Conservation (phyloP, 2,329 filamentous ascomycete genomes). For the Botrytis tulipae region DNA sequence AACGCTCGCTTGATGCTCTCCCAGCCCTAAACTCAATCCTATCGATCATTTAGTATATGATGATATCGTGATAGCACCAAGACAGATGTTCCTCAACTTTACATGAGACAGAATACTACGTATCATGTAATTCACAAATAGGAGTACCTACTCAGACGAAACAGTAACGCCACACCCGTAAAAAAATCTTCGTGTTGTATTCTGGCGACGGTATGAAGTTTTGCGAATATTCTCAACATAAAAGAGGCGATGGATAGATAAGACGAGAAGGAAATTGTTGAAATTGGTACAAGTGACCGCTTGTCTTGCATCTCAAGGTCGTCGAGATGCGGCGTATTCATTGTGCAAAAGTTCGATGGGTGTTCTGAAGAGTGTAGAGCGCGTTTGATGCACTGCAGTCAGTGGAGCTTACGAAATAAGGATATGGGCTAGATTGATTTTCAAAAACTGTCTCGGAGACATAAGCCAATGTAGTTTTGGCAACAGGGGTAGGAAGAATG, state of each 20-base stretch:
- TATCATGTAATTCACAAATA: background rate
- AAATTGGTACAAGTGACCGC: background rate
- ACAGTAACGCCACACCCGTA: too few relatives aligned
- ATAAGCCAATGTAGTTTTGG: background rate
- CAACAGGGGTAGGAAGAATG: background rate
- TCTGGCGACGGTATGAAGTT: too few relatives aligned
- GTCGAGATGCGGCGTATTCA: background rate
- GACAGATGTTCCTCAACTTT: background rate
- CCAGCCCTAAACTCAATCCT: constrained; percentile 24
- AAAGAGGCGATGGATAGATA: too few relatives aligned
- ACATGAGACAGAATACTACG: background rate
- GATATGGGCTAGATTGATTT: rapidly evolving
- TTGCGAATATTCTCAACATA: too few relatives aligned
- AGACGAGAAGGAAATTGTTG: too few relatives aligned
- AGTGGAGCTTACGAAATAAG: background rate
- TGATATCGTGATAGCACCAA: too few relatives aligned
- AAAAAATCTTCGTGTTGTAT: too few relatives aligned
- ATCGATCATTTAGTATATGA: background rate
- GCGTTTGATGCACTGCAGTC: background rate
- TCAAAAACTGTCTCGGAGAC: background rate
- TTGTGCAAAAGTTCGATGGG: background rate
- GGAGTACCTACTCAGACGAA: too few relatives aligned
- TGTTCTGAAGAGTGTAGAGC: background rate
- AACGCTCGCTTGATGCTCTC: constrained; percentile 21
- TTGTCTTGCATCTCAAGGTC: background rate